Evolutionary conservation across 306 rosid genomes (phyloP).

Genomic region (Medicago arabica): DNA sequence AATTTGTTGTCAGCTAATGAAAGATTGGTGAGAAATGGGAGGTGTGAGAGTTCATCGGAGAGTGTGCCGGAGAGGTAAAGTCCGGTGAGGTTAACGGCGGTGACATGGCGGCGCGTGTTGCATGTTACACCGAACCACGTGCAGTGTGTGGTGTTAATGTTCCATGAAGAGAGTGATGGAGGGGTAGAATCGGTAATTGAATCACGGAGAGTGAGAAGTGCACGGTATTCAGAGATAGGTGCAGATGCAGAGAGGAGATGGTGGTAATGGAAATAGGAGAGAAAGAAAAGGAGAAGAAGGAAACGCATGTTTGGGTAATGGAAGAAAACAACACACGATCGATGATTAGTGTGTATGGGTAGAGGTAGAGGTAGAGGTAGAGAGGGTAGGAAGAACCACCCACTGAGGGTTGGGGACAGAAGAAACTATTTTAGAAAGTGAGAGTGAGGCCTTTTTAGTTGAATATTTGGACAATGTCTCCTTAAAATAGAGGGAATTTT

Average conservation of each 20-base stretch:
- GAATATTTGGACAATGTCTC: no score
- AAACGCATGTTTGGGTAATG: conserved; percentile 50
- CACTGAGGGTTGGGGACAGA: not conserved
- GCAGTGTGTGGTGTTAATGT: conserved; percentile 61
- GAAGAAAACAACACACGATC: not conserved
- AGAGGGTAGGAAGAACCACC: conserved; percentile 20
- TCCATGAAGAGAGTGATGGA: conserved; percentile 71
- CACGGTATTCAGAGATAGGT: conserved; percentile 57
- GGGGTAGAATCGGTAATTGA: conserved; percentile 61
- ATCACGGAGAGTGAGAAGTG: conserved; percentile 69
- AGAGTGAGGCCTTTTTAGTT: no score
- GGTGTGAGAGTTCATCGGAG: conserved; percentile 57
- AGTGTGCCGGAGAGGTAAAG: conserved; percentile 67
- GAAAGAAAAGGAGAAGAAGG: conserved; percentile 43
- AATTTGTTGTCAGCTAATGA: conserved; percentile 61
- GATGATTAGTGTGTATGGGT: not conserved
- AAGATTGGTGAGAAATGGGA: conserved; percentile 63
- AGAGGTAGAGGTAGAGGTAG: no score
- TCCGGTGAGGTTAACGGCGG: conserved; percentile 63
- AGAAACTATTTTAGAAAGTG: no score
- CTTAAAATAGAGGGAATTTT: no score
- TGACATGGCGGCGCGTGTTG: conserved; percentile 70
- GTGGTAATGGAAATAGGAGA: conserved; percentile 40
- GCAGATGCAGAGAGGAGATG: conserved; percentile 35
- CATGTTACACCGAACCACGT: conserved; percentile 74